These are phyloP conservation scores for Botrytis paeoniae DNA, from an alignment of 2,329 filamentous ascomycete genomes.

Conservation along the genomic window DNA sequence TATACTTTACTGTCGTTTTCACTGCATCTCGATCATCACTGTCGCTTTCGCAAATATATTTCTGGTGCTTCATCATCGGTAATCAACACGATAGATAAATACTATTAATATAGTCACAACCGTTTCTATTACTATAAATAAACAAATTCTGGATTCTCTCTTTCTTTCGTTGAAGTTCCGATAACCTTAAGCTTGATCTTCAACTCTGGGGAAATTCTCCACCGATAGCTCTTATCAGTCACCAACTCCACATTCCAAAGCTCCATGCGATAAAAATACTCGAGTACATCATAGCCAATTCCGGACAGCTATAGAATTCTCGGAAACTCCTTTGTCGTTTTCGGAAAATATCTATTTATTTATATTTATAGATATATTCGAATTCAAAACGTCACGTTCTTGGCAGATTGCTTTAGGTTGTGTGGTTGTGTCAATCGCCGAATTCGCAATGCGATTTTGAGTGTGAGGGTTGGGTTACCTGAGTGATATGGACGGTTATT, in stretches of 20 bases:
- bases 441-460: slow-evolving; percentile 1
- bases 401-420: slow-evolving; percentile 1
- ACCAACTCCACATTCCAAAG: slow-evolving; percentile 9
- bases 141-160: not conserved
- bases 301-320: not conserved
- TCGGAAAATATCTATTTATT: not conserved
- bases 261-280: not conserved
- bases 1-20: not conserved
- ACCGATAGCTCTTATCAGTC: slow-evolving; percentile 3
- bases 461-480: not conserved
- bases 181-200: not conserved
- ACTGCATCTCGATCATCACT: slow-evolving; percentile 9
- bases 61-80: not conserved
- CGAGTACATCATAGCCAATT: not conserved
- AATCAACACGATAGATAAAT: not conserved
- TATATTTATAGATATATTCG: not conserved
- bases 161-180: not conserved
- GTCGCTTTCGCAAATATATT: slow-evolving; percentile 10
- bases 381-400: not conserved
- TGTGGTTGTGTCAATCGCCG: not conserved
- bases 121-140: not conserved
- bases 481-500: not conserved
- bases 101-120: not conserved
- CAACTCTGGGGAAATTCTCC: not conserved
- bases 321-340: slow-evolving; percentile 4